Conservation (phyloP, 2,329 filamentous ascomycete species). For the Teratosphaeriaceae sp. region DNA sequence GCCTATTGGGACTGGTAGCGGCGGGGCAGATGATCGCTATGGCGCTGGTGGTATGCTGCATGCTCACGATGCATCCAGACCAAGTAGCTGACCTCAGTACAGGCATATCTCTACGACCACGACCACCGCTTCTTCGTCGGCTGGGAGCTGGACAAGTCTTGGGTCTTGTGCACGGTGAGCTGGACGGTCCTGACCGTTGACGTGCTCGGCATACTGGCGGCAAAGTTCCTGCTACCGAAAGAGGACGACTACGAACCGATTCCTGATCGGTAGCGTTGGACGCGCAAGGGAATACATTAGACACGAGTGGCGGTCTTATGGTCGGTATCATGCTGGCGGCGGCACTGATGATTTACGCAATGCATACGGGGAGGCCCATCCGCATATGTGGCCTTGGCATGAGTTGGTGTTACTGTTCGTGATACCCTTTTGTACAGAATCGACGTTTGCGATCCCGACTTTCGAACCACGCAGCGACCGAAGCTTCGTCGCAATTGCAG, state of each 20-base stretch:
- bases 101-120: constrained; percentile 79
- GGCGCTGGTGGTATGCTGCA: constrained; percentile 66
- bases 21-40: constrained; percentile 69
- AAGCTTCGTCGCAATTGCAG: too few species aligned
- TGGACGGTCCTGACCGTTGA: constrained; percentile 51
- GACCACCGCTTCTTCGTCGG: constrained; percentile 77
- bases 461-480: neutral
- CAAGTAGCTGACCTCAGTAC: constrained; percentile 7
- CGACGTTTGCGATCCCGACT: too few species aligned
- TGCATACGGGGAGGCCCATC: neutral
- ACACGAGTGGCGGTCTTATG: neutral
- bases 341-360: too few species aligned
- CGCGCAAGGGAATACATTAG: constrained; percentile 16
- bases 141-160: constrained; percentile 74
- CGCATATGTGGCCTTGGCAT: neutral
- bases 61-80: neutral
- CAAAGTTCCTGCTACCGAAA: constrained; percentile 63
- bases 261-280: too few species aligned
- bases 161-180: constrained; percentile 60
- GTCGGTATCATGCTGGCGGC: neutral
- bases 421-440: constrained; percentile 2
- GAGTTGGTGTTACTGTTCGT: neutral
- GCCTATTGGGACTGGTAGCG: constrained; percentile 59
- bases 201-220: constrained; percentile 53
- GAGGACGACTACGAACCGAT: constrained; percentile 86